Base-by-base conservation (phyloP, 768 basidiomycete genomes). In the Tylopilus sp. region DNA sequence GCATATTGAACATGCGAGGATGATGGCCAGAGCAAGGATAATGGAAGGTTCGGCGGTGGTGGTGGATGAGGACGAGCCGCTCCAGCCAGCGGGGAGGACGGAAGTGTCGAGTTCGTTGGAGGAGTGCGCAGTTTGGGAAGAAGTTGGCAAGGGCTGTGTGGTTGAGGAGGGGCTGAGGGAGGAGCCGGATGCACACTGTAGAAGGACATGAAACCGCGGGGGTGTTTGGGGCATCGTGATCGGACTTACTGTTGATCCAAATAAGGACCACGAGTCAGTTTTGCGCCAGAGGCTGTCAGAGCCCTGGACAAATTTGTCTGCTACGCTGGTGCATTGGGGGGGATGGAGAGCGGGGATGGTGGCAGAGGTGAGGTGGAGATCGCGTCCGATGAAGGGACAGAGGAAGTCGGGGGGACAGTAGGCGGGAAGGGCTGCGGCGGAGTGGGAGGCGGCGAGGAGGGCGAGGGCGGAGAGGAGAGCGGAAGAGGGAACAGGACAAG, bases 221-320 rank as follows among this genome's bases (percentile, higher is more conserved):
- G 20, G 35, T 10, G 31, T 44, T 22, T 3, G 35, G 6, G 39
- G 23, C 10, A 30, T 5, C 10, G 6, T 17, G 26, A 33, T 9
- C 3, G 70, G 53, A 61, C 84, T 79, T 35, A 84, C 72, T 13
- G 82, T 79, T n/a, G 82, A 83, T n/a, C 88, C 87, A 58, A 83
- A 87, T 35, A 88, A 68, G 12, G 82, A 79, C 70, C 83, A 88
- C 23, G 63, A 57, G 9, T 72, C 69, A 2, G 78, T 72, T 63
- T 74, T 79, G 39, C 77, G 75, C 85, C 85, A 88, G 48, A 71
- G 57, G 4, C 78, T 80, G 70, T 85, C 82, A 11, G 66, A 33
- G n/a, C 71, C 80, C 56, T 73, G 61, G 35, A 71, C 67, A 63
- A 75, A 88, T 60, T 70, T 80, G 61, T 79, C 76, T 23, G 86